Percentiles rank a stretch among this genome's conserved stretches.
phyloP scores from a whole-genome alignment of 1,284 basidiomycete genomes.

The Naganishia sp. region DNA sequence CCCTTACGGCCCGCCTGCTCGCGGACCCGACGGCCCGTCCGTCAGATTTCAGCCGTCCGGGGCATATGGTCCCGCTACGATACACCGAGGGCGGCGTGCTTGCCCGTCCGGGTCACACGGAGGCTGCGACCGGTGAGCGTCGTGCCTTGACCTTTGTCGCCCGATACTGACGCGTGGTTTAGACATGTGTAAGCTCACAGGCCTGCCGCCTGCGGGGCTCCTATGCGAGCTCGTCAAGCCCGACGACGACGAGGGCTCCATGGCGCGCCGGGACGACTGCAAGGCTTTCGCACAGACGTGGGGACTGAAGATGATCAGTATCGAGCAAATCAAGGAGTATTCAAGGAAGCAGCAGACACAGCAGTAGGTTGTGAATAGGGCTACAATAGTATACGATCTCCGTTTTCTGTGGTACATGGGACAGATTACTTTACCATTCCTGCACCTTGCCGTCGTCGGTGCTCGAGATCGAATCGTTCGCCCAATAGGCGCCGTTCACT shows the following conservation, averaged over 20 bases:
- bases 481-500: conserved; percentile 30
- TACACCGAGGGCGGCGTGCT: conserved; percentile 83
- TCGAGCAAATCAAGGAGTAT: conserved; percentile 65
- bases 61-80: conserved; percentile 91
- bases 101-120: conserved; percentile 87
- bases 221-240: conserved; percentile 97
- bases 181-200: conserved; percentile 82
- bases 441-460: conserved; percentile 26
- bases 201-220: conserved; percentile 75
- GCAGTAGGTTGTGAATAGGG: background rate
- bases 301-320: conserved; percentile 90
- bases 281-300: conserved; percentile 86
- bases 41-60: conserved; percentile 86
- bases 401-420: background rate
- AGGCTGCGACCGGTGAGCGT: conserved; percentile 69
- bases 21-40: conserved; percentile 61
- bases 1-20: conserved; percentile 79
- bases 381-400: background rate
- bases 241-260: conserved; percentile 76
- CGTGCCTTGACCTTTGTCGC: background rate
- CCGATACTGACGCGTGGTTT: background rate
- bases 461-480: conserved; percentile 23
- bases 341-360: conserved; percentile 3
- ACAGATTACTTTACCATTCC: conserved; percentile 17
- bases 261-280: conserved; percentile 94